Evolutionary conservation across 352 stramenopile species (phyloP).

Genomic region (Phytophthora melonis): DNA sequence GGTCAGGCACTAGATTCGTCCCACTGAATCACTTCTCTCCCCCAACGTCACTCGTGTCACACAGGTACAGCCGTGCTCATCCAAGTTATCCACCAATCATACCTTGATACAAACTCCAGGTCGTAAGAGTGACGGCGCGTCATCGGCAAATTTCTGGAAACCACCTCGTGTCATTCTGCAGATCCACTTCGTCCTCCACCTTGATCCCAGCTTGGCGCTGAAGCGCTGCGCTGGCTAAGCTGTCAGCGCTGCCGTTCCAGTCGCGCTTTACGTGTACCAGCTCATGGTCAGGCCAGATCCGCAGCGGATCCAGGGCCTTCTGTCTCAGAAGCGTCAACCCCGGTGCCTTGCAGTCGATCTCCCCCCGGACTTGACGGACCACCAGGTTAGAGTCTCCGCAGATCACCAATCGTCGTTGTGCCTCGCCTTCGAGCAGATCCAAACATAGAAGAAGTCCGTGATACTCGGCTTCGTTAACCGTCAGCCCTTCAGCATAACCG

Average conservation of each 20-base stretch:
- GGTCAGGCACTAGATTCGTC: too few relatives aligned
- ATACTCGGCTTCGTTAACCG: constrained; percentile 8
- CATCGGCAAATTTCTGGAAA: too few relatives aligned
- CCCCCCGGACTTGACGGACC: constrained; percentile 8
- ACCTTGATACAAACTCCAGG: too few relatives aligned
- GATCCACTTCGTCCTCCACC: background rate
- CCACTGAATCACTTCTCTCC: too few relatives aligned
- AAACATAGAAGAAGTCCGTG: background rate
- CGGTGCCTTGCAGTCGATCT: constrained; percentile 23
- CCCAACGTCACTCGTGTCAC: too few relatives aligned
- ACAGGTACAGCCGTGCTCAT: too few relatives aligned
- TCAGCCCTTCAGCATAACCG: background rate
- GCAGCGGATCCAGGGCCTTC: background rate
- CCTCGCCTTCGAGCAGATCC: background rate
- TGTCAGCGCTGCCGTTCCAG: constrained; percentile 10
- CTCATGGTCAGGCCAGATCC: background rate
- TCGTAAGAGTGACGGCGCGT: too few relatives aligned
- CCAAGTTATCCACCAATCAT: too few relatives aligned
- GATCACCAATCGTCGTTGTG: background rate
- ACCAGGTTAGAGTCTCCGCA: constrained; percentile 6
- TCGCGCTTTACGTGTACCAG: constrained; percentile 18
- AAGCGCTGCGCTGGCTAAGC: constrained; percentile 1
- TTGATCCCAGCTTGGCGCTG: background rate
- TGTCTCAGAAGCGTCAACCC: background rate
- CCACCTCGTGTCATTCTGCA: too few relatives aligned